Percentiles rank a stretch among this genome's conserved stretches.
Conservation (phyloP, 495 filamentous ascomycete genomes). For the Lepraria neglecta region DNA sequence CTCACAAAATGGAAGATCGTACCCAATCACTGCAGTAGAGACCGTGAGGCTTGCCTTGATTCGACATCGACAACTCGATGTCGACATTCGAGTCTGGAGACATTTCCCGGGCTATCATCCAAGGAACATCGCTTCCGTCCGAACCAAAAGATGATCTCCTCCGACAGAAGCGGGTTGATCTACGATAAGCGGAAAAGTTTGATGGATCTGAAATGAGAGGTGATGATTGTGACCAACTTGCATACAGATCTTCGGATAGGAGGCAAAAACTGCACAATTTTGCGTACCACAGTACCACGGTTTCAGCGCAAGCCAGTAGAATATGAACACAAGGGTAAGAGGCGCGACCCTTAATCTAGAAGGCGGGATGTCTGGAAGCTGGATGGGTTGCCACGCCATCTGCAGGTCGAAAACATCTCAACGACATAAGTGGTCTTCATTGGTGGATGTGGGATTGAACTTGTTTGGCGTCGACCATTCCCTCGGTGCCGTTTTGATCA, state of each 20-base stretch:
- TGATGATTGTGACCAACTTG: slow-evolving; percentile 8
- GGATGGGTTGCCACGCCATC: slow-evolving; percentile 9
- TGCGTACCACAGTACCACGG: slow-evolving; percentile 3
- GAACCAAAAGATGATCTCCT: neutral
- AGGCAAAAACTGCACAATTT: neutral
- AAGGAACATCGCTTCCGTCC: slow-evolving; percentile 14
- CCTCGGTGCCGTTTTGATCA: slow-evolving; percentile 23
- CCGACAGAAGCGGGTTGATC: slow-evolving; percentile 8
- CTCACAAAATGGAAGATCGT: too few relatives aligned
- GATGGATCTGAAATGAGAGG: slow-evolving; percentile 11
- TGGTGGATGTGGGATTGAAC: slow-evolving; percentile 3
- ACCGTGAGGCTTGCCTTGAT: neutral
- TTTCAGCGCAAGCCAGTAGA: slow-evolving; percentile 8
- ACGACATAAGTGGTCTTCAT: slow-evolving; percentile 6
- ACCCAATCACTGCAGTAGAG: slow-evolving; percentile 3
- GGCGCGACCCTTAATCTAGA: slow-evolving; percentile 13
- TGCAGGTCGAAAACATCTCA: neutral
- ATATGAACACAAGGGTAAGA: neutral
- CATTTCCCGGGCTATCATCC: slow-evolving; percentile 4
- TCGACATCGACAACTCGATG: neutral
- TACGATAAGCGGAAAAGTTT: slow-evolving; percentile 8
- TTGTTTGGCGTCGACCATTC: slow-evolving; percentile 11
- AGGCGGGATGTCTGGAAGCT: neutral
- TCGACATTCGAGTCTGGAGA: neutral
- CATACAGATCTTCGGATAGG: slow-evolving; percentile 9